Evolutionary conservation across 306 rosid genomes (phyloP).

Genomic region (Delonix regia): DNA sequence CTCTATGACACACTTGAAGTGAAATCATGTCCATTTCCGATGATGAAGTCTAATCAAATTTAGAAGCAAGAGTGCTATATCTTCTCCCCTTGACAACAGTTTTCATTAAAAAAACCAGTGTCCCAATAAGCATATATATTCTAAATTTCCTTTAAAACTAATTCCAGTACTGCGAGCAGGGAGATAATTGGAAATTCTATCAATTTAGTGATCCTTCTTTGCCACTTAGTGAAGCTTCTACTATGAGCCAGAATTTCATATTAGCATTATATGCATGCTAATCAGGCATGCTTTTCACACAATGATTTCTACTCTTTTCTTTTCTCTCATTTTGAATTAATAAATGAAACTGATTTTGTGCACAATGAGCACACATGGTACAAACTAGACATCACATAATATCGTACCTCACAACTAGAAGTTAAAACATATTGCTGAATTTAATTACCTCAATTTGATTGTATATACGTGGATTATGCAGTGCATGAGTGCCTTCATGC

Average conservation of each 20-base stretch:
- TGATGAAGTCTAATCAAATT: neutral
- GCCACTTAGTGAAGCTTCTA: neutral
- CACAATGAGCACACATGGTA: neutral
- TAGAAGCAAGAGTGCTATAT: neutral
- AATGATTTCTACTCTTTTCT: neutral
- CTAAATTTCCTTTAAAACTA: neutral
- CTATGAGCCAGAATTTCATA: neutral
- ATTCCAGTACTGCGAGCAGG: neutral
- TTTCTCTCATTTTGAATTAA: neutral
- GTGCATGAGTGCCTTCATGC: neutral
- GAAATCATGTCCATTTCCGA: neutral
- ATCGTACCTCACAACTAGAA: neutral
- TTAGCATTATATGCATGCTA: neutral
- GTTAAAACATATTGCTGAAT: neutral
- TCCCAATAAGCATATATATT: no score
- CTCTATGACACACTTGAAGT: neutral
- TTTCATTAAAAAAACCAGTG: neutral
- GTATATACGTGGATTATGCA: neutral
- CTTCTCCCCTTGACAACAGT: neutral
- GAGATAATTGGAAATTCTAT: neutral
- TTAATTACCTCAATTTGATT: neutral
- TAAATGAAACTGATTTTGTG: neutral
- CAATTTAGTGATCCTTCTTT: neutral
- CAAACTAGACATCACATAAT: neutral
- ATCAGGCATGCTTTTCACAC: neutral